Conservation (phyloP, 2,329 filamentous ascomycete genomes). For the Diaporthe amygdali region DNA sequence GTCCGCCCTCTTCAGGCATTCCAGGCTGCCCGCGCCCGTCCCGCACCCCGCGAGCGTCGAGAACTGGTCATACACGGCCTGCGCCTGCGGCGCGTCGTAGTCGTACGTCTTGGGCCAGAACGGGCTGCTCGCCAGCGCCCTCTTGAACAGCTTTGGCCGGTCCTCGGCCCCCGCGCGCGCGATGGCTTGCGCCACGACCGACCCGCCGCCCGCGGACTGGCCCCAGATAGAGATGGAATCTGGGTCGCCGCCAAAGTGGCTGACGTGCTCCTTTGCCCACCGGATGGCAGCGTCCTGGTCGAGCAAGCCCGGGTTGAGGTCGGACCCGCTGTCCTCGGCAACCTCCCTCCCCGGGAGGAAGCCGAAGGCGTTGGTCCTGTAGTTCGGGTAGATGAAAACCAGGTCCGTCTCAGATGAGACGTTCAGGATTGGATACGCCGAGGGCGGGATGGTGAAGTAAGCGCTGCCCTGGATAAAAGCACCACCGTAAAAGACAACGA, state of each 20-base stretch:
- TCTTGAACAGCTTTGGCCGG: constrained; percentile 27
- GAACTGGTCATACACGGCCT: constrained; percentile 54
- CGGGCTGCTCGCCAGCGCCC: constrained; percentile 48
- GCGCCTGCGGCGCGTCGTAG: constrained; percentile 55
- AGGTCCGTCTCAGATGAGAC: constrained; percentile 56
- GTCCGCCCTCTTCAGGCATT: constrained; percentile 59
- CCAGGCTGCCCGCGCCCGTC: constrained; percentile 47
- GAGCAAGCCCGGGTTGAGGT: constrained; percentile 57
- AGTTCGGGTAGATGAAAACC: constrained; percentile 51
- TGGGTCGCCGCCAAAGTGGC: constrained; percentile 54
- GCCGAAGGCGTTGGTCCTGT: constrained; percentile 62
- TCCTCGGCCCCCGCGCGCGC: constrained; percentile 34
- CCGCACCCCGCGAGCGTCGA: constrained; percentile 53
- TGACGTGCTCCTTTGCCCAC: constrained; percentile 54
- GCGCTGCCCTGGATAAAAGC: constrained; percentile 65
- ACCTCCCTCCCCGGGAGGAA: constrained; percentile 57
- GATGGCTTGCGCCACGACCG: constrained; percentile 57
- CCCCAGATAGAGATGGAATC: constrained; percentile 57
- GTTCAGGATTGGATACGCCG: constrained; percentile 63
- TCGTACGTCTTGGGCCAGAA: constrained; percentile 65
- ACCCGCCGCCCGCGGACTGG: constrained; percentile 60
- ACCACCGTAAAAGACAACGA: constrained; percentile 66
- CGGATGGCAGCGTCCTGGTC: constrained; percentile 54
- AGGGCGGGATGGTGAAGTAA: constrained; percentile 58
- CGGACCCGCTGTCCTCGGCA: constrained; percentile 44